Evolutionary conservation across 2,329 filamentous ascomycete species (phyloP).

Genomic region (Cyphellophora europaea): DNA sequence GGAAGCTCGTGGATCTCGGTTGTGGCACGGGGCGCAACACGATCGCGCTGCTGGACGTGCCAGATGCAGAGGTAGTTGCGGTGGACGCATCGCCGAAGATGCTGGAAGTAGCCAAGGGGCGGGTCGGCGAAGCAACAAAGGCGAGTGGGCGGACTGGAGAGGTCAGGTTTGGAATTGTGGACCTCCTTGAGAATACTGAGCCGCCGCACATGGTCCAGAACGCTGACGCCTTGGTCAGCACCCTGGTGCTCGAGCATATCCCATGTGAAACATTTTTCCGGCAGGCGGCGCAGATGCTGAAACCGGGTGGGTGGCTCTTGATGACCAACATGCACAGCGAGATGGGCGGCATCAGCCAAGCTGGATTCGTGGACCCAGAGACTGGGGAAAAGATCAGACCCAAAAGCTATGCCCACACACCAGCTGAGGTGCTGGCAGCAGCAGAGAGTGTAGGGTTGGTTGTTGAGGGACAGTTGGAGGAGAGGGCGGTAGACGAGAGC

Average conservation of each 20-base stretch:
- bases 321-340: slow-evolving; percentile 62
- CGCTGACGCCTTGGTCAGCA: slow-evolving; percentile 40
- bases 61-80: slow-evolving; percentile 35
- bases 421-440: slow-evolving; percentile 42
- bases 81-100: slow-evolving; percentile 50
- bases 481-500: slow-evolving; percentile 39
- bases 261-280: slow-evolving; percentile 47
- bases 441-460: slow-evolving; percentile 39
- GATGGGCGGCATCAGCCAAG: slow-evolving; percentile 47
- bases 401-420: slow-evolving; percentile 47
- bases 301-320: slow-evolving; percentile 40
- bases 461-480: slow-evolving; percentile 30
- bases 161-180: slow-evolving; percentile 26
- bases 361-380: slow-evolving; percentile 49
- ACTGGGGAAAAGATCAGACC: slow-evolving; percentile 50
- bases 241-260: slow-evolving; percentile 57
- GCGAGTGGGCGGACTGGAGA: neutral
- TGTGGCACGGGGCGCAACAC: slow-evolving; percentile 60
- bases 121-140: slow-evolving; percentile 20
- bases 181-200: slow-evolving; percentile 26
- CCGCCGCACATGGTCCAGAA: slow-evolving; percentile 18
- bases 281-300: slow-evolving; percentile 34
- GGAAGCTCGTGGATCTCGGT: slow-evolving; percentile 50
- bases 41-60: slow-evolving; percentile 25
- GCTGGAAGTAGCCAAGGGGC: slow-evolving; percentile 42